Base-by-base conservation (phyloP, 2,329 filamentous ascomycete species). In the Penicillium sp. region DNA sequence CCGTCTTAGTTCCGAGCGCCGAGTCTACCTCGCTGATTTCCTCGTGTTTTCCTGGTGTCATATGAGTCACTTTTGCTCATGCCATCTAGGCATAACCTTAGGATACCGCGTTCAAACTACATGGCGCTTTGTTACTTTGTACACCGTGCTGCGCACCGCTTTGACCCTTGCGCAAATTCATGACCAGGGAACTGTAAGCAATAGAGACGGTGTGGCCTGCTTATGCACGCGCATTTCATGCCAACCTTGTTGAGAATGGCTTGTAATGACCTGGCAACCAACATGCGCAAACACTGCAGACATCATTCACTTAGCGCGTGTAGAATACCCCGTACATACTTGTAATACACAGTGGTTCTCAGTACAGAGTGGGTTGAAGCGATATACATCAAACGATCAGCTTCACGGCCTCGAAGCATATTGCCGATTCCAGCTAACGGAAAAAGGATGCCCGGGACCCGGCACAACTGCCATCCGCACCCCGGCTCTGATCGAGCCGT, bases 391-490 rank as follows among this genome's bases (percentile, higher is more conserved):
- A 43, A 47, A 31, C 18, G 46, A 55, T 48, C 53, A 44, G 24
- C 47, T 38, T 16, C 14, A 34, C 42, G 45, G 24, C 29, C 27
- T 49, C 49, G 39, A 54, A 24, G 38, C 21, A 54, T 57, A 47
- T 56, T 57, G 38, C 59, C 56, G 38, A 44, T 13, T 46, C 34
- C 13, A 49, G 43, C 18, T 54, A 49, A 10, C 42, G 43, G 31
- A 43, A 42, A 34, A 36, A 13, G 31, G 10, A 34, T n/a, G 34
- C 14, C 51, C 59, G 61, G 61, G 49, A 24, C 49, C 24, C 61
- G 59, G 61, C 59, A 62, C 53, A 31, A 53, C 36, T 21, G n/a
- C 22, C 32, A 34, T 58, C 59, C 59, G 50, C 31, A 55, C 22
- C 22, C 48, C 52, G 55, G 52, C 38, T 49, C 22, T 40, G 36